Conservation (phyloP, 2,329 filamentous ascomycete species). For the Fusarium buxicola region DNA sequence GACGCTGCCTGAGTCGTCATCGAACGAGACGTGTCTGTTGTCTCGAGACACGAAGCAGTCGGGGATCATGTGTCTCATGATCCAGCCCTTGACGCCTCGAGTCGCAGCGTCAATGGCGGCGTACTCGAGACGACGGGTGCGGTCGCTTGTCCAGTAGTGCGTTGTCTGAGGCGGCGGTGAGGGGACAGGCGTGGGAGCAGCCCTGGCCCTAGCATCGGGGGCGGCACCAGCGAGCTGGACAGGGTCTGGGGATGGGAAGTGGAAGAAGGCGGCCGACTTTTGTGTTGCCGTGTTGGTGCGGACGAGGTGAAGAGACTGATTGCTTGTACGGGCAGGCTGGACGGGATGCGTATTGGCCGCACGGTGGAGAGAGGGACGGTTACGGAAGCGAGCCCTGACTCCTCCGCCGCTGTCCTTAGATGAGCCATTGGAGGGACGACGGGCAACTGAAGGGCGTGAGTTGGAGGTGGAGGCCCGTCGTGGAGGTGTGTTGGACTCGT, state of each 20-base stretch:
- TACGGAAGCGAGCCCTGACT: conserved; percentile 48
- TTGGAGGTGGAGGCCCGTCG: conserved; percentile 54
- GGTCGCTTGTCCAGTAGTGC: conserved; percentile 75
- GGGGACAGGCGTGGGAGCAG: conserved; percentile 44
- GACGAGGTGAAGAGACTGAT: conserved; percentile 52
- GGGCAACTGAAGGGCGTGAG: conserved; percentile 45
- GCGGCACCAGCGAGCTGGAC: conserved; percentile 43
- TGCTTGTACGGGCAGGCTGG: conserved; percentile 42
- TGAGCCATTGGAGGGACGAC: conserved; percentile 52
- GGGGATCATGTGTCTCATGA: conserved; percentile 67
- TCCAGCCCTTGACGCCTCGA: conserved; percentile 69
- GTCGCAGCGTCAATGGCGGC: conserved; percentile 74
- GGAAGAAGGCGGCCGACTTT: conserved; percentile 57
- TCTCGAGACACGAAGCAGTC: conserved; percentile 68
- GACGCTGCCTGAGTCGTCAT: conserved; percentile 73
- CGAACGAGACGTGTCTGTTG: conserved; percentile 65
- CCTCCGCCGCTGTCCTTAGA: conserved; percentile 36
- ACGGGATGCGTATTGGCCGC: conserved; percentile 53
- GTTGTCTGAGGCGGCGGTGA: conserved; percentile 68
- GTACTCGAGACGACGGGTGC: conserved; percentile 72
- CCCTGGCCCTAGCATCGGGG: conserved; percentile 28
- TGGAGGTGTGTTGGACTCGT: conserved; percentile 61
- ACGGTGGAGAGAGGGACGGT: conserved; percentile 57
- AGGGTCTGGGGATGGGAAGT: conserved; percentile 61
- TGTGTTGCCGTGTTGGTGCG: conserved; percentile 48